A percentile compares a stretch with the other conserved stretches of the same genome.
phyloP scores from a whole-genome alignment of 768 basidiomycete species.

The Dentipellis fragilis region DNA sequence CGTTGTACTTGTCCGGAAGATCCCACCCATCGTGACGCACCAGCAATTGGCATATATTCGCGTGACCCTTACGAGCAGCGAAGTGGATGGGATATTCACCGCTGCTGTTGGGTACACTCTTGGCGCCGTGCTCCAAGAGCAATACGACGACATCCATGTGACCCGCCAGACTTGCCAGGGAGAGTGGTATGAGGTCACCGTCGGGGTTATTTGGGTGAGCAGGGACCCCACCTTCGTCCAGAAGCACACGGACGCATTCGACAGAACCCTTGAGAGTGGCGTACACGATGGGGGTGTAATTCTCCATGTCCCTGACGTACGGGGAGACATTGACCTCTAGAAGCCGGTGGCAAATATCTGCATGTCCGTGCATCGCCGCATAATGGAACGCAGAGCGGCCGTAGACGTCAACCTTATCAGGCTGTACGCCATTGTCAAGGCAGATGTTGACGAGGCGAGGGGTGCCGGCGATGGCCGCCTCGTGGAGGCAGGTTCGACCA shows the following conservation, averaged over 20 bases:
- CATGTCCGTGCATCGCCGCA: conserved; percentile 88
- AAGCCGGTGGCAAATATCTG: conserved; percentile 63
- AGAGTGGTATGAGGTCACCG: conserved; percentile 75
- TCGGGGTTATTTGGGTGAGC: conserved; percentile 46
- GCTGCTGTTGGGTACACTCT: conserved; percentile 77
- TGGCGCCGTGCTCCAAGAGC: conserved; percentile 68
- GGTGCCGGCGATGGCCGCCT: conserved; percentile 81
- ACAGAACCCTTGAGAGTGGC: conserved; percentile 81
- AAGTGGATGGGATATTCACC: conserved; percentile 98
- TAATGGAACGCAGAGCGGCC: conserved; percentile 93
- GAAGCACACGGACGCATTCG: conserved; percentile 73
- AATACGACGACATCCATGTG: conserved; percentile 75
- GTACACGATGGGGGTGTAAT: conserved; percentile 89
- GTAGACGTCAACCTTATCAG: conserved; percentile 76
- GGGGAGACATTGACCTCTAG: conserved; percentile 59
- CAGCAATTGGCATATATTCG: conserved; percentile 71
- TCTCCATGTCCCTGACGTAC: conserved; percentile 79
- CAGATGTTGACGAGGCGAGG: conserved; percentile 73
- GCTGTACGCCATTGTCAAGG: conserved; percentile 59
- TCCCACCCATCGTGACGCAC: conserved; percentile 72
- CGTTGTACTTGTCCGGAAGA: conserved; percentile 89
- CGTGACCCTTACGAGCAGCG: conserved; percentile 87
- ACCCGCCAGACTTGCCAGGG: conserved; percentile 85
- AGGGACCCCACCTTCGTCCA: conserved; percentile 60
- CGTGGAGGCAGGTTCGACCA: conserved; percentile 86